These are phyloP conservation scores for Ceratonia siliqua DNA, from an alignment of 306 rosid species.

Conservation along the genomic window DNA sequence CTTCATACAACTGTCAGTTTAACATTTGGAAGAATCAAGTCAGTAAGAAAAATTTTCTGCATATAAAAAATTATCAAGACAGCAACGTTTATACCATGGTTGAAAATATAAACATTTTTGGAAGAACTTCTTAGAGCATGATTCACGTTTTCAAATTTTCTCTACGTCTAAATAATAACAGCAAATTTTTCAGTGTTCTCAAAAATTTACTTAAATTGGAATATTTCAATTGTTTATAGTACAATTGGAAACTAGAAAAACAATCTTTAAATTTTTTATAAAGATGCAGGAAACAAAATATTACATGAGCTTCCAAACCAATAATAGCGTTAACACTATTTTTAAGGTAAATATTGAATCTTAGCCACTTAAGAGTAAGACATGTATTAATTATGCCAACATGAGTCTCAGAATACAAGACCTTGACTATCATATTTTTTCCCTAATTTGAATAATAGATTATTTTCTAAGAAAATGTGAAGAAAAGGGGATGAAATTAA, in stretches of 20 bases:
- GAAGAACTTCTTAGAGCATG: conserved; percentile 12
- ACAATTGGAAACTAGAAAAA: not conserved
- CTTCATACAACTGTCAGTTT: conserved; percentile 81
- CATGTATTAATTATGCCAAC: not conserved
- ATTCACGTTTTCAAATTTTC: conserved; percentile 19
- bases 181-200: not conserved
- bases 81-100: not conserved
- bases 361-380: not conserved
- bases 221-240: not conserved
- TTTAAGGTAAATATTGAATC: not conserved
- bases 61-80: not conserved
- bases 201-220: conserved; percentile 9
- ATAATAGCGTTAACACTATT: not conserved
- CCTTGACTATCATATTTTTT: not conserved
- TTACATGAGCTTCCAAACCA: conserved; percentile 1
- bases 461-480: not conserved
- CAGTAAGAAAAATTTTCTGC: conserved; percentile 22
- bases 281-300: not conserved
- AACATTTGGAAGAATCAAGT: conserved; percentile 18
- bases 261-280: conserved; percentile 13
- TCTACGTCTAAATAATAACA: conserved; percentile 1
- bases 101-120: not conserved
- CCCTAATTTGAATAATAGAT: not conserved
- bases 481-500: not conserved
- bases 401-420: not conserved